Percentiles rank a stretch among this genome's conserved stretches.
These are phyloP conservation scores for Aspergillus japonicus DNA, from an alignment of 2,329 filamentous ascomycete genomes.

Conservation along the genomic window DNA sequence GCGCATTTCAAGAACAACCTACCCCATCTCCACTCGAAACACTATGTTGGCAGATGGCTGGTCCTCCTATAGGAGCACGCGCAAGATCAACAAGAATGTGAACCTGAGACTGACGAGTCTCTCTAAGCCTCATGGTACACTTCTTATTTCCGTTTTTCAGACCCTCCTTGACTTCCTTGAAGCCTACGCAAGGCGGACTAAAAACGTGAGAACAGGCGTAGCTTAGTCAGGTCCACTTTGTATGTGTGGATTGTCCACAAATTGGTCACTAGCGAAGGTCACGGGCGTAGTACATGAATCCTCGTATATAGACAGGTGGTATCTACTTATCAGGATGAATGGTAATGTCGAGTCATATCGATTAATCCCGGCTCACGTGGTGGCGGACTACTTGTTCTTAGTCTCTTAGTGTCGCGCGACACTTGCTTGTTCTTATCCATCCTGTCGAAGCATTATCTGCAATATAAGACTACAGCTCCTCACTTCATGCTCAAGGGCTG, in stretches of 20 bases:
- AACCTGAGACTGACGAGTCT: constrained; percentile 16
- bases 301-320: too few relatives aligned
- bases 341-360: neutral
- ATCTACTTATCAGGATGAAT: neutral
- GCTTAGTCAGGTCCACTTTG: neutral
- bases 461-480: neutral
- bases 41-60: constrained; percentile 52
- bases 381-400: neutral
- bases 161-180: constrained; percentile 48
- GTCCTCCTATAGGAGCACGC: constrained; percentile 43
- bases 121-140: constrained; percentile 23
- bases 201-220: constrained; percentile 53
- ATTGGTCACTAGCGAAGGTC: too few relatives aligned
- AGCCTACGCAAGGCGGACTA: constrained; percentile 57
- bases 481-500: too few relatives aligned
- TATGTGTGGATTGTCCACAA: too few relatives aligned
- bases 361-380: constrained; percentile 18
- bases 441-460: neutral
- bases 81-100: constrained; percentile 49
- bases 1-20: constrained; percentile 46
- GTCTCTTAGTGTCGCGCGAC: neutral
- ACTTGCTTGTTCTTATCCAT: neutral
- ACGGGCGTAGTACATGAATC: too few relatives aligned
- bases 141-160: constrained; percentile 52
- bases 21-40: constrained; percentile 48